Evolutionary conservation across 495 filamentous ascomycete genomes (phyloP), one percentile per base, ranked within the genome.

Genomic region (Lophiotrema nucula): DNA sequence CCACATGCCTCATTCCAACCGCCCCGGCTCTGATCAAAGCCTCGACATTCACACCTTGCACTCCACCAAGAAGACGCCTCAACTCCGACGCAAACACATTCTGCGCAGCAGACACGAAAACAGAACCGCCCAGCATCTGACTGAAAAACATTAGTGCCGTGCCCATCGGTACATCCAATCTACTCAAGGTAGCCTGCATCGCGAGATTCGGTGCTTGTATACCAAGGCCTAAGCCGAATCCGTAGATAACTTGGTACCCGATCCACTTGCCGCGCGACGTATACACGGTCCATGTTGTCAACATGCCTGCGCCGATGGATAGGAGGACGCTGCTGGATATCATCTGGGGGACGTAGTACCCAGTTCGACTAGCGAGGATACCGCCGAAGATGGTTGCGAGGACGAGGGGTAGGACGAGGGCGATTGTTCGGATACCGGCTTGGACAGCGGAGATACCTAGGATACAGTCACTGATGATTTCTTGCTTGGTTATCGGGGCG

Each of bases 41-140:
- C 11, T 3, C 1, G 1, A 44, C 46, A 41, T 53, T 21, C n/a
- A 58, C 38, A 1, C 53, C 60, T 23, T 35, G 2, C 15, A 63
- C 18, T 1, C 68, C 92, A 87, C 0, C 79, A 82, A 1, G 85
- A 87, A 48, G 28, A 21, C n/a, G 26, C 41, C 19, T 28, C 21
- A 71, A 38, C 43, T 58, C 41, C 22, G 23, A 61, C 1, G 24
- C 13, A 23, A 65, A 47, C 0, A 57, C 26, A 16, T 19, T 42
- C 21, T 65, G 50, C 1, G 3, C 44, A 3, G 59, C 22, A 8
- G 44, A 12, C 11, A 61, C 13, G 24, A 47, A 44, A 8, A 61
- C 28, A 3, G 62, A 51, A 24, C 57, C 57, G 4, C 57, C 45
- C 1, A 64, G 11, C 13, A 23, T 39, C 22, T 60, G 56, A 8